Evolutionary conservation across 441 rosid genomes (phyloP), one percentile per base, ranked within the genome.

Genomic region (Croton setiger): DNA sequence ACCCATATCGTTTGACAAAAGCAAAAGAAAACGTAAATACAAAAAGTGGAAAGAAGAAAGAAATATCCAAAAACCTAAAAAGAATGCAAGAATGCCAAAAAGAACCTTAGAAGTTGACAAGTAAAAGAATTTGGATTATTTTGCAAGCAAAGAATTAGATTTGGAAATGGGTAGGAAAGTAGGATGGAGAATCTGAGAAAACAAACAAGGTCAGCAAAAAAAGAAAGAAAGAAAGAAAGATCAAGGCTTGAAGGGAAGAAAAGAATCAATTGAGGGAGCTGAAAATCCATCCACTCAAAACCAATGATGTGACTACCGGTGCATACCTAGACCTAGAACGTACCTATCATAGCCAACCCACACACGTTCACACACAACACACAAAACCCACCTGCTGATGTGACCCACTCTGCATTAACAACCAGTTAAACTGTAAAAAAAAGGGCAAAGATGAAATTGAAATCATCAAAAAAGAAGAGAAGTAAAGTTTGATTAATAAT

Each of bases 361-460:
- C 73, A 52, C 58, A 54, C 33, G 20, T 44, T 8, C 53, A 37
- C 66, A 31, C 67, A 31, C 58, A 49, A 43, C 43, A 53, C 54
- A 53, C 64, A 51, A 56, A 75, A 70, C 76, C 81, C 91, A 91
- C 93, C 89, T 88, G 97, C 80, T 87, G 90, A 85, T 89, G 93
- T 91, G 98, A 89, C 98, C 97, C 92, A 89, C 96, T 84, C 77
- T 14, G 78, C 81, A 83, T 79, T 76, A 84, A 86, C 96, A 82
- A 61, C 78, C 84, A 84, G 90, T 90, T 78, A 77, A 83, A 73
- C 84, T 76, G 87, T 77, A 68, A 74, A 78, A 72, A 51, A 63
- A 70, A 64, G 37, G 65, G 67, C 54, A 33, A 64, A 68, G 60
- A 65, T 41, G 63, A 64, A 65, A 57, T 49, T 54, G 56, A 45